Percentiles rank a stretch among this genome's conserved stretches.
Conservation (phyloP, 108 stramenopile genomes). For the Epipyxis sp. region DNA sequence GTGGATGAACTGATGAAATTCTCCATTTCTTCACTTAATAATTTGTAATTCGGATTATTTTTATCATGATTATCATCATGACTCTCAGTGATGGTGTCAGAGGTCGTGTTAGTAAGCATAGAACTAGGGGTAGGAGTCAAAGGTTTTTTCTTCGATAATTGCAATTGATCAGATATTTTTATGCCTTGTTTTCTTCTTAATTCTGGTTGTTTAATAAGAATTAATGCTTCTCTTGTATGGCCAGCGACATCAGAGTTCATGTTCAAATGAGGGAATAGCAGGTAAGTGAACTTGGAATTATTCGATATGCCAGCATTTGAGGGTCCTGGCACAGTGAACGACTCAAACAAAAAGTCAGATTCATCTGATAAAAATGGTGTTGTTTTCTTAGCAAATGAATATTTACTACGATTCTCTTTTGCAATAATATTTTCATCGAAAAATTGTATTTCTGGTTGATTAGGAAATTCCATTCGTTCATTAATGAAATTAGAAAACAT, state of each 20-base stretch:
- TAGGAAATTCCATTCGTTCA: conserved; percentile 39
- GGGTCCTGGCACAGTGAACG: conserved; percentile 37
- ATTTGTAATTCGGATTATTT: too few relatives aligned
- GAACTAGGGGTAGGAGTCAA: too few relatives aligned
- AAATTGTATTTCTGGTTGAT: conserved; percentile 50
- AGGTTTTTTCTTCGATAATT: too few relatives aligned
- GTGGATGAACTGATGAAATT: too few relatives aligned
- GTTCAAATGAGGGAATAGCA: neutral
- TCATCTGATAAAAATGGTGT: conserved; percentile 54
- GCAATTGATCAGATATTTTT: too few relatives aligned
- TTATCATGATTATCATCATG: too few relatives aligned
- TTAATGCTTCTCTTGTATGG: neutral
- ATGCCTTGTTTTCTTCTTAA: neutral
- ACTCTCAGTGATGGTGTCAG: too few relatives aligned
- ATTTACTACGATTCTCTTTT: conserved; percentile 46
- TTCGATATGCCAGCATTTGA: neutral
- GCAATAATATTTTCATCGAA: conserved; percentile 53
- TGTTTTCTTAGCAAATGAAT: conserved; percentile 5
- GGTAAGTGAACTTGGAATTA: neutral
- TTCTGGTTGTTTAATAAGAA: neutral
- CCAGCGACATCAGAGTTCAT: neutral
- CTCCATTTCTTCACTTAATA: too few relatives aligned
- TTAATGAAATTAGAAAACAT: conserved; percentile 15
- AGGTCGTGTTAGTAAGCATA: too few relatives aligned
- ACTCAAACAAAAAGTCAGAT: conserved; percentile 40